Base-by-base conservation (phyloP, 805 yeast genomes). In the Kuraishia borneana region DNA sequence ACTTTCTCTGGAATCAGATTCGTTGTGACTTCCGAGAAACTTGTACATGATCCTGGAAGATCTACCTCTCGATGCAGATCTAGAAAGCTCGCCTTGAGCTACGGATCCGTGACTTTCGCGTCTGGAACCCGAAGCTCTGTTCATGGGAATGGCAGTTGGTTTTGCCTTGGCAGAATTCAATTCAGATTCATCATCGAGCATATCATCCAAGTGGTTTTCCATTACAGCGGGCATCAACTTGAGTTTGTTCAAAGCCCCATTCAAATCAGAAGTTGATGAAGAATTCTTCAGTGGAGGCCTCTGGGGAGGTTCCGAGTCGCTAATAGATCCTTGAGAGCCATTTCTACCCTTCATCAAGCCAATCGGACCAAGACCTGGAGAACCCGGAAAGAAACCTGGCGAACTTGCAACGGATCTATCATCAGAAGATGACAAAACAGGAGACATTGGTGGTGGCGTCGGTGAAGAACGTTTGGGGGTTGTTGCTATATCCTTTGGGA, bases 201-300 rank as follows among this genome's bases (percentile, higher is more conserved):
- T 52, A 21, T 51, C 53, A 40, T 54, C 60, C 13, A 53, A 36
- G 38, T 53, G 56, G 35, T 54, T 53, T 32, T 54, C 60, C 17
- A 48, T 45, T 8, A 54, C 50, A 3, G 57, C 43, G 3, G 58
- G 51, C 57, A 53, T 53, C 33, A 54, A 22, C 30, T 44, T 49
- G 39, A 54, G 37, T 31, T 47, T 53, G 18, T 37, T 42, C 13
- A 52, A 34, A 2, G 54, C 38, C 8, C 48, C 51, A 12, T 37
- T 35, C 6, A 52, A 27, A 8, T 53, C 57, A 3, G 42, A 34
- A 21, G 43, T 45, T 3, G 49, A 36, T 2, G 39, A 18, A 3
- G 35, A 18, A 14, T 26, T 31, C 16, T 32, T 31, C 13, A 26
- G 16, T 10, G 16, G 12, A 10, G 16, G 8, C 23, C 9, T 7